These are phyloP conservation scores for Beauveria pseudobassiana DNA, from an alignment of 2,329 filamentous ascomycete species.

Conservation along the genomic window DNA sequence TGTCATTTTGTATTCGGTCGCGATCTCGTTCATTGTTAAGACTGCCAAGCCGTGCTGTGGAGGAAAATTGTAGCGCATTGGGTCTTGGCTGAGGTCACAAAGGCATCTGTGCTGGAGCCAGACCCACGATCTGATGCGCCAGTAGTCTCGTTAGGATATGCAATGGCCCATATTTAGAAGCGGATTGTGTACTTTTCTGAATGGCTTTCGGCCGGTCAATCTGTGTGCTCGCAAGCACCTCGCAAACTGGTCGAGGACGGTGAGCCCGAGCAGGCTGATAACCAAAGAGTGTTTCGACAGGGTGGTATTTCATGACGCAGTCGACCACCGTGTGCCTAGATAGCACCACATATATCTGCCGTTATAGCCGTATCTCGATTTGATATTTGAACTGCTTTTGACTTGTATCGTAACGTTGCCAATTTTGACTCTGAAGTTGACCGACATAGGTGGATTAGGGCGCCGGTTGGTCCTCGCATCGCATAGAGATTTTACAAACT, in stretches of 20 bases:
- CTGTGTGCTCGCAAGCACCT: not conserved
- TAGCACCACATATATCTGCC: not conserved
- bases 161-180: not conserved
- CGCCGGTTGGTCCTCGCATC: not conserved
- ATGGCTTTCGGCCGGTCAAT: not conserved
- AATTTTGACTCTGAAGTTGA: not conserved
- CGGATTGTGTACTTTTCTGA: not conserved
- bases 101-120: not conserved
- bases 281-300: not conserved
- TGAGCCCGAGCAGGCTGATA: not conserved
- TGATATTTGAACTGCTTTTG: not conserved
- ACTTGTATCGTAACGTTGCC: not conserved
- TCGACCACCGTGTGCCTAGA: not conserved
- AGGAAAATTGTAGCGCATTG: not conserved
- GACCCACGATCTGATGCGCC: not conserved
- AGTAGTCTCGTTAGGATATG: not conserved
- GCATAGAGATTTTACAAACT: not conserved
- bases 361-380: not conserved
- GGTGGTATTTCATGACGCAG: not conserved
- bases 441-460: not conserved
- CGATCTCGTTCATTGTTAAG: not conserved
- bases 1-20: not conserved
- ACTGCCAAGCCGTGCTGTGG: not conserved
- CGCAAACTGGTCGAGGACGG: not conserved
- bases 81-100: slow-evolving; percentile 11